These are phyloP conservation scores for Mrakia hoshinonis DNA, from an alignment of 768 basidiomycete species.

Conservation along the genomic window DNA sequence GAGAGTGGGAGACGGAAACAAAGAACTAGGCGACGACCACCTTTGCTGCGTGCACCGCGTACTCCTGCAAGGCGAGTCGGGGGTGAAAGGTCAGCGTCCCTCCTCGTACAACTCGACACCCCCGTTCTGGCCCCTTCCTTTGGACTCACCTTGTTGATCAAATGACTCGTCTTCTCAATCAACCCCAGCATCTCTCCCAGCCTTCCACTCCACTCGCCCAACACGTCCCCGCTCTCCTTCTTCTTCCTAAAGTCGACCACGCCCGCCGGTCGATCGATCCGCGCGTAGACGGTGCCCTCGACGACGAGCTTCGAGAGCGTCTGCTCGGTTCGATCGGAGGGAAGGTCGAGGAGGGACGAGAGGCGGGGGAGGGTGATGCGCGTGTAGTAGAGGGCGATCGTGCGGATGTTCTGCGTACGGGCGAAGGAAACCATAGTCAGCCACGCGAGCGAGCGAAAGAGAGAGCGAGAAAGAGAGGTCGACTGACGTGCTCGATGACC, in stretches of 20 bases:
- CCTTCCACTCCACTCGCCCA: slow-evolving; percentile 98
- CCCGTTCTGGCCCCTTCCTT: too few relatives aligned
- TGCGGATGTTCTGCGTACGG: slow-evolving; percentile 73
- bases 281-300: slow-evolving; percentile 83
- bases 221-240: slow-evolving; percentile 76
- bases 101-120: not conserved
- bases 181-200: slow-evolving; percentile 75
- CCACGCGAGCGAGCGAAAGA: not conserved
- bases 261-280: slow-evolving; percentile 82
- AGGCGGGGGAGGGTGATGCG: slow-evolving; percentile 77
- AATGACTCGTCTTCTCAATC: slow-evolving; percentile 87
- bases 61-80: slow-evolving; percentile 15
- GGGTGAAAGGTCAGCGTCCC: not conserved
- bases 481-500: slow-evolving; percentile 87
- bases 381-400: slow-evolving; percentile 88
- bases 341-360: slow-evolving; percentile 76
- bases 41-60: slow-evolving; percentile 29
- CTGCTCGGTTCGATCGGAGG: slow-evolving; percentile 71
- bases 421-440: not conserved
- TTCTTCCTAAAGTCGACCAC: slow-evolving; percentile 78
- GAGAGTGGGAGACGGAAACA: not conserved
- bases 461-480: not conserved
- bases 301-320: slow-evolving; percentile 83
- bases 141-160: slow-evolving; percentile 43
- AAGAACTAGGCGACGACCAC: not conserved